A percentile compares a stretch with the other conserved stretches of the same genome.
These are phyloP conservation scores for Oemleria cerasiformis DNA, from an alignment of 306 rosid species.

Conservation along the genomic window DNA sequence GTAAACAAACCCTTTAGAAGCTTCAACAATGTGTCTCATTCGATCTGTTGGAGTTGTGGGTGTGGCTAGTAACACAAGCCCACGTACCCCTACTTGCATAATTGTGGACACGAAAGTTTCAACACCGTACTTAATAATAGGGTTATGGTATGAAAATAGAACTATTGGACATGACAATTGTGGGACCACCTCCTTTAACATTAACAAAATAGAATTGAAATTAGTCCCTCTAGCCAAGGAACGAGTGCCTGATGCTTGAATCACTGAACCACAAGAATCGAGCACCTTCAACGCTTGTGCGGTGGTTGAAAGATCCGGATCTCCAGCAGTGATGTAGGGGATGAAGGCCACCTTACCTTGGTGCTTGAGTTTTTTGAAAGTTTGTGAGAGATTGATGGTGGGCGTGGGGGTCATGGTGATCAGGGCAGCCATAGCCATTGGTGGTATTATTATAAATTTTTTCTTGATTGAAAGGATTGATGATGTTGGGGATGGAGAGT, in stretches of 20 bases:
- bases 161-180: slow-evolving; percentile 76
- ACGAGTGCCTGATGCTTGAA: slow-evolving; percentile 87
- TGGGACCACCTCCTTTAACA: slow-evolving; percentile 84
- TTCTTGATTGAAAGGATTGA: background rate
- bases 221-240: slow-evolving; percentile 76
- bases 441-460: background rate
- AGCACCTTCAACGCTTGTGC: slow-evolving; percentile 89
- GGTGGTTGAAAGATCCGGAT: slow-evolving; percentile 93
- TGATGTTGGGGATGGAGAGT: background rate
- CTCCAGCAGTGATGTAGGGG: slow-evolving; percentile 84
- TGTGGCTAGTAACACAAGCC: slow-evolving; percentile 81
- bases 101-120: slow-evolving; percentile 59
- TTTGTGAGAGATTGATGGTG: slow-evolving; percentile 55
- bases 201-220: slow-evolving; percentile 52
- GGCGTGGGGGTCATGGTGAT: slow-evolving; percentile 13
- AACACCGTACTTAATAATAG: slow-evolving; percentile 72
- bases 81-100: slow-evolving; percentile 61
- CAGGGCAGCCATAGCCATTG: slow-evolving; percentile 40
- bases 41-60: slow-evolving; percentile 66
- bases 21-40: slow-evolving; percentile 79
- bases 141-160: slow-evolving; percentile 70
- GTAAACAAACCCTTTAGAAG: slow-evolving; percentile 75
- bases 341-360: slow-evolving; percentile 83
- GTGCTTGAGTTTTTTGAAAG: slow-evolving; percentile 53
- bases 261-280: slow-evolving; percentile 72